These are phyloP conservation scores for Chlamydomonas schloesseri DNA, from an alignment of 139 green algal genomes.

Conservation along the genomic window DNA sequence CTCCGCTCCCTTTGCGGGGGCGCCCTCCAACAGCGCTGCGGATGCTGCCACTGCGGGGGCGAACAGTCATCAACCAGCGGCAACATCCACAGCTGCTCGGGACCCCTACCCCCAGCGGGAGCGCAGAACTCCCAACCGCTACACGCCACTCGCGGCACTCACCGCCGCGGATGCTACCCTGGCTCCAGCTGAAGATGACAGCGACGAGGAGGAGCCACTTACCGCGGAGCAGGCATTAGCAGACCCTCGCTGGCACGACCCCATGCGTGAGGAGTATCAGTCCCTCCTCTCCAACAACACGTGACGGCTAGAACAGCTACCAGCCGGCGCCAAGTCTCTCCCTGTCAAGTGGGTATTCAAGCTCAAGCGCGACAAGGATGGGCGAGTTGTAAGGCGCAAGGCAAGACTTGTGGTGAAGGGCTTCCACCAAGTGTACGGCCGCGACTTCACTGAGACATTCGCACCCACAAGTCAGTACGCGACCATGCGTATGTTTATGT, in stretches of 20 bases:
- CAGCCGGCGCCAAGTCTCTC: not conserved
- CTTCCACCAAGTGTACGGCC: constrained; percentile 42
- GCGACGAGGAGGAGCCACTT: not conserved
- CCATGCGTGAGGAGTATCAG: not conserved
- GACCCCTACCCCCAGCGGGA: not conserved
- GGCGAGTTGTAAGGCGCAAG: constrained; percentile 53
- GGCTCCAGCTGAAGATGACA: not conserved
- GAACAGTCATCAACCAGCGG: not conserved
- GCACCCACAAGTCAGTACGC: constrained; percentile 28
- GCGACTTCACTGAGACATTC: constrained; percentile 41
- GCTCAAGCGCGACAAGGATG: constrained; percentile 32
- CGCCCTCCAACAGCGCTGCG: no score
- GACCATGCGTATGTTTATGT: not conserved
- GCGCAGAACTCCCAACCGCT: not conserved
- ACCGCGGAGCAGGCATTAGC: constrained; percentile 17
- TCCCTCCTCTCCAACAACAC: constrained; percentile 2
- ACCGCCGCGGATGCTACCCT: not conserved
- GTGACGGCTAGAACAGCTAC: not conserved
- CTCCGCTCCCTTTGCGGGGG: not conserved
- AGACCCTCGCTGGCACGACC: no score
- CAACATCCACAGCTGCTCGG: not conserved
- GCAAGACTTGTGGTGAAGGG: constrained; percentile 60
- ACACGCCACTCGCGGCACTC: no score
- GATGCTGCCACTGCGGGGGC: no score
- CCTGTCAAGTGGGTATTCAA: constrained; percentile 47